phyloP scores from a whole-genome alignment of 2,329 filamentous ascomycete species.

The Hypoxylon sp. region DNA sequence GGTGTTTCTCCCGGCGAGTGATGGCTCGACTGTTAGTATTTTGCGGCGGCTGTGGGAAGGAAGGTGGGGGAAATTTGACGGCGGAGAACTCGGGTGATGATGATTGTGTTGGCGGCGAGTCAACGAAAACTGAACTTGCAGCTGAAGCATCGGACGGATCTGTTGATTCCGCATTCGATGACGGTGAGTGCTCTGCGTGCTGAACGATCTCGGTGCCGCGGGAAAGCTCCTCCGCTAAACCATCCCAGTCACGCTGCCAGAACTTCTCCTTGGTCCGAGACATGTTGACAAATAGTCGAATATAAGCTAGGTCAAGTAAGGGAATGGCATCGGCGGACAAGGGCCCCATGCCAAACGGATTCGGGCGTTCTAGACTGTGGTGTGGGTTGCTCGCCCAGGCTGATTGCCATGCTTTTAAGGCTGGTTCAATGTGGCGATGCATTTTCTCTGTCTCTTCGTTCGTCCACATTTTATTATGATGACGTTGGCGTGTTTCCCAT shows the following conservation, averaged over 20 bases:
- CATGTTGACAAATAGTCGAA: constrained; percentile 93
- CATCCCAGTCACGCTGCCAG: constrained; percentile 94
- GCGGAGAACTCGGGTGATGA: constrained; percentile 64
- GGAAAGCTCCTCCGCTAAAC: constrained; percentile 88
- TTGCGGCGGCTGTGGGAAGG: constrained; percentile 47
- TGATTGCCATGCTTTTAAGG: constrained; percentile 92
- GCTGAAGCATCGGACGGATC: constrained; percentile 65
- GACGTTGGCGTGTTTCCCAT: constrained; percentile 94
- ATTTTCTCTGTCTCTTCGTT: constrained; percentile 94
- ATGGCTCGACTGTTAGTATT: constrained; percentile 62
- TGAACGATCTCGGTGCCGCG: constrained; percentile 82
- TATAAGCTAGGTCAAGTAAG: constrained; percentile 90
- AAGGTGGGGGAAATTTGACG: constrained; percentile 55
- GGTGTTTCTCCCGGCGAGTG: constrained; percentile 84
- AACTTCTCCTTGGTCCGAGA: constrained; percentile 92
- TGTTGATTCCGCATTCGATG: constrained; percentile 63
- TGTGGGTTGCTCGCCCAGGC: constrained; percentile 91
- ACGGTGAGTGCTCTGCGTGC: constrained; percentile 75
- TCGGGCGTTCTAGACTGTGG: constrained; percentile 87
- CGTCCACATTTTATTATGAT: constrained; percentile 91
- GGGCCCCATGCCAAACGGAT: constrained; percentile 84
- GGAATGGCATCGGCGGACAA: constrained; percentile 93
- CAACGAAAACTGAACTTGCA: constrained; percentile 63
- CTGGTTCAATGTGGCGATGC: constrained; percentile 95
- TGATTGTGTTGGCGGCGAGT: constrained; percentile 67